These are phyloP conservation scores for Sextonia rubra DNA, from an alignment of 164 flowering plant species.

Conservation along the genomic window DNA sequence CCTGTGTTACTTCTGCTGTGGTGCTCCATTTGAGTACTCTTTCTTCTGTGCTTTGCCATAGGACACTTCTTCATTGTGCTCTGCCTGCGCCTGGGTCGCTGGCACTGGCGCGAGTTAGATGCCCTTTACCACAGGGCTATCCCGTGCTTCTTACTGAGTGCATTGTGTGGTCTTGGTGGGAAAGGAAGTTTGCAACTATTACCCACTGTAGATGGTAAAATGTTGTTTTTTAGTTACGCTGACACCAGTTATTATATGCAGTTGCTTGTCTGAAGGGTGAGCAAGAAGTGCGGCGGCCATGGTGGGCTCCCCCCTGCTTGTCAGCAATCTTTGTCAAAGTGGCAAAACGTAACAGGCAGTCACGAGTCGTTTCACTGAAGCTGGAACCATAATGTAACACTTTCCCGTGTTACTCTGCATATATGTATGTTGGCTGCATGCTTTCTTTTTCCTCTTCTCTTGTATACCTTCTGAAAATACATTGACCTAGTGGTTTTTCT, in stretches of 20 bases:
- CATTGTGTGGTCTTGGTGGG: no score
- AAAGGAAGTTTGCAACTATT: no score
- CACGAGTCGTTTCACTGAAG: slow-evolving; percentile 89
- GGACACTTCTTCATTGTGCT: no score
- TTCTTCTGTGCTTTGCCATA: no score
- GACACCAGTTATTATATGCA: slow-evolving; percentile 22
- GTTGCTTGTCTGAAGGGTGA: slow-evolving; percentile 98
- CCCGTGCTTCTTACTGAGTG: no score
- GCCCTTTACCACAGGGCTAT: no score
- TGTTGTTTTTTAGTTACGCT: no score
- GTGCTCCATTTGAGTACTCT: no score
- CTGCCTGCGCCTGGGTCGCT: no score
- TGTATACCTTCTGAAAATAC: slow-evolving; percentile 3
- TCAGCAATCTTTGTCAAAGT: slow-evolving; percentile 64
- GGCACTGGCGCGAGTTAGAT: no score
- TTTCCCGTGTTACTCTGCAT: not conserved
- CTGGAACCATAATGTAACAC: slow-evolving; percentile 64
- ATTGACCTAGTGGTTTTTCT: not conserved
- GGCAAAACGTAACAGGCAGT: slow-evolving; percentile 87
- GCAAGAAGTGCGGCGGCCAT: slow-evolving; percentile 88
- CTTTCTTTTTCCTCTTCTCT: not conserved
- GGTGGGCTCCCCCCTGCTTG: slow-evolving; percentile 99
- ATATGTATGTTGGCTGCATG: slow-evolving; percentile 1
- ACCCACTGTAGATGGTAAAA: not conserved
- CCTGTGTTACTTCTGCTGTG: no score